Base-by-base conservation (phyloP, 192 early-diverging fungal species). In the Chytriomyces sp. region DNA sequence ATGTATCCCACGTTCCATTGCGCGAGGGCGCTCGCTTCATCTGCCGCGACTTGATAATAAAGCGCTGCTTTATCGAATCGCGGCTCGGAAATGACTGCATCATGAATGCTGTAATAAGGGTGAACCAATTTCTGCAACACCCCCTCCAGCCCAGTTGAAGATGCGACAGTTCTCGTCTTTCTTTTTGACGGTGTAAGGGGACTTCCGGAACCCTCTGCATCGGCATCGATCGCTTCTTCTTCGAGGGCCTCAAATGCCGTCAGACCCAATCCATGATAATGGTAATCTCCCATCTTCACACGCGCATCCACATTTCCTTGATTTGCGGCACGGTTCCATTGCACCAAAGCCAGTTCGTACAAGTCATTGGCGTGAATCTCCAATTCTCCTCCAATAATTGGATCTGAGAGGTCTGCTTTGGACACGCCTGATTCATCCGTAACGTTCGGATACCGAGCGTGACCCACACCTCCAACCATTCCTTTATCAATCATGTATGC, bases 1-100 rank as follows among this genome's bases (percentile, higher is more conserved):
- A 99, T 97, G 90, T 92, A 97, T 5, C 94, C 97, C 1, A 99
- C 84, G 75, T 95, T 98, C 92, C 92, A 99, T 94, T 97, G 96
- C 3, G 96, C 97, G 77, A 97, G 81, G 6, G 93, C 76, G 50
- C 90, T 93, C 7, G 72, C 77, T 45, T 95, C 92, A 43, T 96
- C 92, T 1, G 95, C 94, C 10, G 96, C 94, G 1, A 94, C 84
- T 18, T 87, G 85, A 82, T 99, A 99, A 48, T 94, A 93, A 6
- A 91, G 81, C 0, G 91, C 93, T 0, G 97, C 97, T 66, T 86
- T 88, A 59, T 90, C 89, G 48, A 85, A 88, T 80, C 93, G 91
- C 3, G 82, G 85, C 23, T 76, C 69, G 7, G 43, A 60, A 50
- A 57, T 45, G 11, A 60, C n/a, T 23, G 78, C 72, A 57, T 75